Evolutionary conservation across 768 basidiomycete species (phyloP).

Genomic region (Gautieria morchelliformis): DNA sequence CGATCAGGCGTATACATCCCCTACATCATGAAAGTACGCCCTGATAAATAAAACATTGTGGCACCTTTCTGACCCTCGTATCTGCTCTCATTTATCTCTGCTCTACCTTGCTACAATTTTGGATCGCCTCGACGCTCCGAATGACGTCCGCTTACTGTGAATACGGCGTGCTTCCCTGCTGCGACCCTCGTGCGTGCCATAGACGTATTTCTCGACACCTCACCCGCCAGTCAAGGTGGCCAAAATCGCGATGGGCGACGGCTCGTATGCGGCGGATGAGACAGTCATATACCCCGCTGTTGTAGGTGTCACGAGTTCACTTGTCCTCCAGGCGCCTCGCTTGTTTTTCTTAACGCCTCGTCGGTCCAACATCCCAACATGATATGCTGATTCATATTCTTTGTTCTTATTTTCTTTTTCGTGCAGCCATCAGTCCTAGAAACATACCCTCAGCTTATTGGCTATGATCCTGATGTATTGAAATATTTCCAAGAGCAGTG

Average conservation of each 20-base stretch:
- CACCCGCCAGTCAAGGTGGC: constrained; percentile 9
- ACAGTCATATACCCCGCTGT: not conserved
- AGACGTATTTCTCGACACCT: constrained; percentile 6
- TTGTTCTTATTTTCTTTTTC: too few species aligned
- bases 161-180: too few species aligned
- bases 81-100: too few species aligned
- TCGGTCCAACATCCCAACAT: too few species aligned
- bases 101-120: too few species aligned
- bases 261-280: not conserved
- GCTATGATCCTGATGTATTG: constrained; percentile 9
- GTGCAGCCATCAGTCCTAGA: constrained; percentile 7
- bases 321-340: not conserved
- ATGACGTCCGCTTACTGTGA: too few species aligned
- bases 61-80: not conserved
- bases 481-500: constrained; percentile 12
- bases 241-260: constrained; percentile 12
- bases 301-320: not conserved
- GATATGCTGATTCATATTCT: too few species aligned
- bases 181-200: not conserved
- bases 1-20: not conserved
- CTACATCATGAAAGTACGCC: constrained; percentile 9
- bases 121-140: too few species aligned
- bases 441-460: constrained; percentile 14
- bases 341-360: too few species aligned
- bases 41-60: not conserved